Evolutionary conservation across 2,329 filamentous ascomycete genomes (phyloP).

Genomic region (Aspergillus pseudoviridinutans): DNA sequence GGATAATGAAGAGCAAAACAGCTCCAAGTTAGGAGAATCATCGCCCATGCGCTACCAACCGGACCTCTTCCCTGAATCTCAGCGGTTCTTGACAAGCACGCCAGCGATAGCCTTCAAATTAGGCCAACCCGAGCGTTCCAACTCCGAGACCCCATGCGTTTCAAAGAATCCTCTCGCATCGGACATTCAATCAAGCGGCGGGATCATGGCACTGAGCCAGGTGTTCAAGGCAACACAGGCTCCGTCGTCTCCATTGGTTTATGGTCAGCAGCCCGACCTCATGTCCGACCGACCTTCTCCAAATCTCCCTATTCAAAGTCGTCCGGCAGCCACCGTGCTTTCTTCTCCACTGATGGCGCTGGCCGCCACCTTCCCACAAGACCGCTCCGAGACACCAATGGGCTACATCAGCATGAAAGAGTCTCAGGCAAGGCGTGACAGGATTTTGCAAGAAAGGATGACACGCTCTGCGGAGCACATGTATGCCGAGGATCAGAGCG

Average conservation of each 20-base stretch:
- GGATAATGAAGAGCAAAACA: slow-evolving; percentile 45
- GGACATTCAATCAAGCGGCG: slow-evolving; percentile 33
- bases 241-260: slow-evolving; percentile 43
- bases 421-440: slow-evolving; percentile 42
- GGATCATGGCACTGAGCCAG: slow-evolving; percentile 45
- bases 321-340: slow-evolving; percentile 27
- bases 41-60: slow-evolving; percentile 36
- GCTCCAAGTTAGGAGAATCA: slow-evolving; percentile 30
- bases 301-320: slow-evolving; percentile 42
- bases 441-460: slow-evolving; percentile 26
- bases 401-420: slow-evolving; percentile 46
- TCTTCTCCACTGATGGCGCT: slow-evolving; percentile 37
- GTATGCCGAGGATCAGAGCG: slow-evolving; percentile 32
- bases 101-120: slow-evolving; percentile 38
- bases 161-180: slow-evolving; percentile 42
- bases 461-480: slow-evolving; percentile 34
- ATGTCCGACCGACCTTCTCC: slow-evolving; percentile 48
- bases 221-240: slow-evolving; percentile 48
- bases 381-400: slow-evolving; percentile 39
- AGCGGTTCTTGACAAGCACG: slow-evolving; percentile 42
- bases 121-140: slow-evolving; percentile 23
- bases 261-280: slow-evolving; percentile 32
- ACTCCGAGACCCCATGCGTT: slow-evolving; percentile 36
- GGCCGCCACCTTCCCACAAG: slow-evolving; percentile 30
- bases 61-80: slow-evolving; percentile 45